Conservation (phyloP, 2,329 filamentous ascomycete genomes). For the Fusarium citri region DNA sequence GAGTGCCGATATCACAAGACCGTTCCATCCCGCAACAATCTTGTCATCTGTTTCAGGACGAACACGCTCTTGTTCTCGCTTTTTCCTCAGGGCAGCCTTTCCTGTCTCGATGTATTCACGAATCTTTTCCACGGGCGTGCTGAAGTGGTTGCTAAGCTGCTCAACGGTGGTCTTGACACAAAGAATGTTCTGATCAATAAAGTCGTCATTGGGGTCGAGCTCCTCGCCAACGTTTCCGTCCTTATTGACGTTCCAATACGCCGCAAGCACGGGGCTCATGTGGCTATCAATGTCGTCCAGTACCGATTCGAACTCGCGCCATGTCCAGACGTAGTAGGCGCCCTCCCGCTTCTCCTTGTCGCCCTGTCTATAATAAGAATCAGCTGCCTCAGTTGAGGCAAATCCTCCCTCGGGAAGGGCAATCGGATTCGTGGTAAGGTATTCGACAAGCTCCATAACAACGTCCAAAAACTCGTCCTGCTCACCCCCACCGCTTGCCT, state of each 20-base stretch:
- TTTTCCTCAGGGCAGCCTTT: conserved; percentile 73
- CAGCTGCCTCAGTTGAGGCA: conserved; percentile 89
- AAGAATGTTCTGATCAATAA: conserved; percentile 92
- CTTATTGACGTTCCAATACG: conserved; percentile 84
- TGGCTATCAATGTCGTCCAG: conserved; percentile 64
- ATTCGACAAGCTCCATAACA: conserved; percentile 86
- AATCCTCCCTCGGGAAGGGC: conserved; percentile 78
- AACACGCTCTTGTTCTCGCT: conserved; percentile 79
- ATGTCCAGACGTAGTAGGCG: conserved; percentile 94
- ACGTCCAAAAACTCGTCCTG: conserved; percentile 80
- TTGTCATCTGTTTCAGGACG: conserved; percentile 88
- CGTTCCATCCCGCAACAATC: conserved; percentile 88
- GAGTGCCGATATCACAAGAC: conserved; percentile 86
- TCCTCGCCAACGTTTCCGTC: conserved; percentile 87
- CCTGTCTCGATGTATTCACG: conserved; percentile 74
- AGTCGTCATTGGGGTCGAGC: conserved; percentile 91
- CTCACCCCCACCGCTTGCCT: conserved; percentile 62
- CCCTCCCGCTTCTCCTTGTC: conserved; percentile 89
- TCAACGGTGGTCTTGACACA: conserved; percentile 74
- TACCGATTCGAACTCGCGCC: conserved; percentile 84
- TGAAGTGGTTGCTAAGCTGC: conserved; percentile 80
- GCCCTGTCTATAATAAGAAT: conserved; percentile 79
- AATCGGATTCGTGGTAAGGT: conserved; percentile 79
- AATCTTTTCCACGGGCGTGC: conserved; percentile 76
- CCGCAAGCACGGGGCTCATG: conserved; percentile 78